Evolutionary conservation across 2,329 filamentous ascomycete species (phyloP).

Genomic region (Simplicillium sp.): DNA sequence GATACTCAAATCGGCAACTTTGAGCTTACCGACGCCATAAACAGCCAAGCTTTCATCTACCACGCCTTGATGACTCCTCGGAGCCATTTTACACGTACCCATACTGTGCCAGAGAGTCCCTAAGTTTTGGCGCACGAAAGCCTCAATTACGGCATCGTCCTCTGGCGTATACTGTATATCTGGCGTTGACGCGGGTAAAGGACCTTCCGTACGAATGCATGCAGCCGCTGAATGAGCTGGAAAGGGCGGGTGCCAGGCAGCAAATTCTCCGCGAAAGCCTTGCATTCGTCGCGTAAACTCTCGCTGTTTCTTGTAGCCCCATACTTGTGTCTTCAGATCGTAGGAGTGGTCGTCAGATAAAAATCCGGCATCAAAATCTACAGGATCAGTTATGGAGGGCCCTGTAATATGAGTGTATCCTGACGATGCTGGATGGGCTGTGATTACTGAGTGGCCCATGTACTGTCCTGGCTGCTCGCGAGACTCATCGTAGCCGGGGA

Average conservation of each 20-base stretch:
- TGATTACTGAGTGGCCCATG: constrained; percentile 39
- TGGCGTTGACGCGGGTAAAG: constrained; percentile 10
- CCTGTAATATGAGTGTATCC: constrained; percentile 51
- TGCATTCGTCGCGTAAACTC: constrained; percentile 48
- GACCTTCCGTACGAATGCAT: constrained; percentile 14
- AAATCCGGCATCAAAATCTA: constrained; percentile 47
- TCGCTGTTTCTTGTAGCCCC: constrained; percentile 55
- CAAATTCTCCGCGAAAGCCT: constrained; percentile 36
- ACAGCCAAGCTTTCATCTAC: constrained; percentile 24
- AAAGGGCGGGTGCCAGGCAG: constrained; percentile 31
- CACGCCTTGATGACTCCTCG: constrained; percentile 24
- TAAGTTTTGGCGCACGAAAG: constrained; percentile 26
- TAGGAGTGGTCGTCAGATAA: constrained; percentile 37
- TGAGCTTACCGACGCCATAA: no score
- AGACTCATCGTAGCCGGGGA: neutral
- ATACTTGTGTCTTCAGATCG: constrained; percentile 44
- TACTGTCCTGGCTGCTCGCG: constrained; percentile 34
- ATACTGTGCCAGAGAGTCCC: constrained; percentile 32
- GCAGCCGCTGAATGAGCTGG: constrained; percentile 26
- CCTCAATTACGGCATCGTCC: constrained; percentile 37
- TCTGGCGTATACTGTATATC: constrained; percentile 38
- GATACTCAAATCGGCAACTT: no score
- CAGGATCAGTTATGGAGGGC: constrained; percentile 7
- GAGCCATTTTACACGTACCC: constrained; percentile 31
- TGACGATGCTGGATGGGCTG: constrained; percentile 48